These are phyloP conservation scores for Venturia asperata DNA, from an alignment of 2,329 filamentous ascomycete species.

Conservation along the genomic window DNA sequence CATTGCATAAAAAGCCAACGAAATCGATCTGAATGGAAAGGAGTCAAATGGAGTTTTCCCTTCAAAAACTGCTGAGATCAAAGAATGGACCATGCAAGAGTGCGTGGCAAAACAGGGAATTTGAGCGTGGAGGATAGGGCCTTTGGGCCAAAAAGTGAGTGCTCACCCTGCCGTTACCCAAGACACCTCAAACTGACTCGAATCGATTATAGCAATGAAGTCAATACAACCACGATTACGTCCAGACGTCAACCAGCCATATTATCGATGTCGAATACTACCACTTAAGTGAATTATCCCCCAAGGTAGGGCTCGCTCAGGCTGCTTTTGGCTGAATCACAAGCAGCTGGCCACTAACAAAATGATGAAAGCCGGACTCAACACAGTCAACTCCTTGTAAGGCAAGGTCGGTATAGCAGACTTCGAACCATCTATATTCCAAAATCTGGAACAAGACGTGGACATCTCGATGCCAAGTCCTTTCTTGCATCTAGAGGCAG, in stretches of 20 bases:
- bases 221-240: background rate
- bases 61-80: background rate
- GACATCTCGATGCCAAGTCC: too few relatives aligned
- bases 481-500: too few relatives aligned
- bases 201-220: conserved; percentile 7
- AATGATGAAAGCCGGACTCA: too few relatives aligned
- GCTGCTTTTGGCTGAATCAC: too few relatives aligned
- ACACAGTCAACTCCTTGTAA: too few relatives aligned
- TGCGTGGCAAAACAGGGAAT: conserved; percentile 78
- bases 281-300: too few relatives aligned
- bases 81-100: background rate
- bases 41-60: background rate
- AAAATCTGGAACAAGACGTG: too few relatives aligned
- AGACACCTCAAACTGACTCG: background rate
- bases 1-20: conserved; percentile 1
- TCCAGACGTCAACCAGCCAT: background rate
- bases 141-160: conserved; percentile 35
- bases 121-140: conserved; percentile 71
- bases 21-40: background rate
- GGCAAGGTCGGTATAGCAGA: too few relatives aligned
- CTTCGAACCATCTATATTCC: too few relatives aligned
- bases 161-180: background rate
- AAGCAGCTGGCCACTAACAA: too few relatives aligned
- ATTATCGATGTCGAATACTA: too few relatives aligned
- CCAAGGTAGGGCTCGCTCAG: too few relatives aligned